Base-by-base conservation (phyloP, 2,329 filamentous ascomycete species). In the Trichoderma aggressivum region DNA sequence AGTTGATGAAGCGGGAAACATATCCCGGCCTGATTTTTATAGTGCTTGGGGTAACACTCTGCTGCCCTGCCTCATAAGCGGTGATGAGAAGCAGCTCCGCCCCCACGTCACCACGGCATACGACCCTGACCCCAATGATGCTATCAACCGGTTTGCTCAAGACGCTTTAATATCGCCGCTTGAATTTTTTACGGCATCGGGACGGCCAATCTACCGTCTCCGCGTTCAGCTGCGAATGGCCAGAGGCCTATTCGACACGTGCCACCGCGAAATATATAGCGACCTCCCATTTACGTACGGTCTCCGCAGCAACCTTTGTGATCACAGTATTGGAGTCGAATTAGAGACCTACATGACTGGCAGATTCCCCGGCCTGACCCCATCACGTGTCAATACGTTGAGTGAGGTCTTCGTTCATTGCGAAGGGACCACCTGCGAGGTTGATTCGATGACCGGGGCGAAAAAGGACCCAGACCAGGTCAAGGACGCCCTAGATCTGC, bases 341-440 rank as follows among this genome's bases (percentile, higher is more conserved):
- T n/a, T 70, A 14, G 60, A 76, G 53, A 50, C 21, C 0, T 39
- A 70, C 26, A 16, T 72, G 1, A 32, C 16, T 5, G 11, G 1
- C 1, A 72, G 53, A 28, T 75, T 70, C 24, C 70, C 62, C 0
- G 8, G 8, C 2, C 14, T 65, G 21, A 1, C 3, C 6, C 24
- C 70, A 0, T 21, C 72, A 1, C 64, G 73, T 1, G 4, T n/a
- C 5, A 32, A 12, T 0, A 24, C 12, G 10, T 56, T 75, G 0
- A n/a, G 28, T 1, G 73, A 73, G 3, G 8, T 75, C 14, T 77
- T 76, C 21, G 26, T 78, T 2, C 69, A 78, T 24, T 77, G 74
- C 21, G 18, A 62, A 3, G 72, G 61, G 14, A 71, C 71, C 2
- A 0, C 5, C 0, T 72, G 71, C 26, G 32, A 43, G 1, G 26